phyloP scores from a whole-genome alignment of 140 eudicot genomes.

The Anethum foeniculum region DNA sequence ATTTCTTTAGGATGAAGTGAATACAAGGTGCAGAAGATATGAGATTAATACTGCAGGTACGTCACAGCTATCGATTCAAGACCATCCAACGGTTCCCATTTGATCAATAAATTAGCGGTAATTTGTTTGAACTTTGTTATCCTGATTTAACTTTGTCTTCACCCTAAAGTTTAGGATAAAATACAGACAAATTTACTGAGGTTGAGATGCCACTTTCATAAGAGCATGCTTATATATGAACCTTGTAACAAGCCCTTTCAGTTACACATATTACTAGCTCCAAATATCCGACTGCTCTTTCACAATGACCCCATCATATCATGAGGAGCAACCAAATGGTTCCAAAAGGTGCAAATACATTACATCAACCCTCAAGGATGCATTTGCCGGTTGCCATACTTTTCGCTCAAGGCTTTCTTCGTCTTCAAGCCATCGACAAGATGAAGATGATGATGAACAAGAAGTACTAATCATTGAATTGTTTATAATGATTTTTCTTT shows the following conservation, averaged over 20 bases:
- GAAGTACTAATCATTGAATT: conserved; percentile 33
- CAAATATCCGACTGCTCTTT: not conserved
- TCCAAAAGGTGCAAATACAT: conserved; percentile 55
- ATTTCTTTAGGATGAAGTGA: conserved; percentile 9
- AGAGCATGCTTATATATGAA: conserved; percentile 19
- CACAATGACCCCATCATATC: conserved; percentile 33
- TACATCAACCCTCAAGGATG: conserved; percentile 43
- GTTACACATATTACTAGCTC: conserved; percentile 12
- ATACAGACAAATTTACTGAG: conserved; percentile 2
- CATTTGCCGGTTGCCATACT: conserved; percentile 45
- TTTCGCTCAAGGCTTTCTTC: conserved; percentile 30
- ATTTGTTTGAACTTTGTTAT: conserved; percentile 6
- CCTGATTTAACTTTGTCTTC: conserved; percentile 12
- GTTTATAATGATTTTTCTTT: not conserved
- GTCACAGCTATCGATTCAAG: not conserved
- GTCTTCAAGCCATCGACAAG: conserved; percentile 22
- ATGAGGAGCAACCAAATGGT: conserved; percentile 41
- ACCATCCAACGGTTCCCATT: not conserved
- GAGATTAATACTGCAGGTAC: conserved; percentile 2
- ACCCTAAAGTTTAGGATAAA: conserved; percentile 9
- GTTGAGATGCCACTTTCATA: conserved; percentile 36
- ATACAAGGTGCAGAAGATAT: not conserved
- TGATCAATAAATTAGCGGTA: not conserved
- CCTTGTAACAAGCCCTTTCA: conserved; percentile 13
- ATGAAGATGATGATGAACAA: conserved; percentile 38